Base-by-base conservation (phyloP, 2,329 filamentous ascomycete species). In the Stenocarpella maydis region DNA sequence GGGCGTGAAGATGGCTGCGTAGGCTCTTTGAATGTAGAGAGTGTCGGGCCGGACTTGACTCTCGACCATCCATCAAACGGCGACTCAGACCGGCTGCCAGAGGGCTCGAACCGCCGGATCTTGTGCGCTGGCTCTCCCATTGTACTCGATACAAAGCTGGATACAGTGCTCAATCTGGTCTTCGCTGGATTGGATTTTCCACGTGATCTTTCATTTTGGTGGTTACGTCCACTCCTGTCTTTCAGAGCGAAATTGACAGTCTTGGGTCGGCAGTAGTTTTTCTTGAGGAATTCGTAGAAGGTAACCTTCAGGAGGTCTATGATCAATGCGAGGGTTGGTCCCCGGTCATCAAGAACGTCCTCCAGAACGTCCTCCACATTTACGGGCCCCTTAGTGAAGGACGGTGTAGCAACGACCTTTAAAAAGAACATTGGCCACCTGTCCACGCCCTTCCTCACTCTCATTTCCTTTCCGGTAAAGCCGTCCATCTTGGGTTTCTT, bases 381-480 rank as follows among this genome's bases (percentile, higher is more conserved):
- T 1, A 75, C 71, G 14, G 63, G 15, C 10, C 8, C 14, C 7
- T 54, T 17, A 7, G 31, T 49, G 2, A 26, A 17, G 4, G 63
- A 34, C 21, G 37, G 19, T 24, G 34, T 24, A 45, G 63, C 75
- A 2, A 84, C 80, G 43, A 97, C 87, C 34, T 88, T 88, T n/a
- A 98, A 80, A 74, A 90, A 92, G 75, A 97, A 98, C 90, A 95
- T 95, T 0, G 95, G 94, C 90, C 93, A 96, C 63, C 89, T 87
- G 75, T 98, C 94, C 12, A 95, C 82, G 0, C 89, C 85, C 76
- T 93, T 95, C 52, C 83, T 85, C 15, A 80, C 79, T 75, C 84
- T 88, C 45, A 87, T 73, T 69, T 89, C 86, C 72, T 80, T 85
- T 39, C 78, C 80, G 1, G 83, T 87, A 67, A 83, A 86, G 1